Conservation (phyloP, 2,329 filamentous ascomycete genomes). For the Penicillium sp. region DNA sequence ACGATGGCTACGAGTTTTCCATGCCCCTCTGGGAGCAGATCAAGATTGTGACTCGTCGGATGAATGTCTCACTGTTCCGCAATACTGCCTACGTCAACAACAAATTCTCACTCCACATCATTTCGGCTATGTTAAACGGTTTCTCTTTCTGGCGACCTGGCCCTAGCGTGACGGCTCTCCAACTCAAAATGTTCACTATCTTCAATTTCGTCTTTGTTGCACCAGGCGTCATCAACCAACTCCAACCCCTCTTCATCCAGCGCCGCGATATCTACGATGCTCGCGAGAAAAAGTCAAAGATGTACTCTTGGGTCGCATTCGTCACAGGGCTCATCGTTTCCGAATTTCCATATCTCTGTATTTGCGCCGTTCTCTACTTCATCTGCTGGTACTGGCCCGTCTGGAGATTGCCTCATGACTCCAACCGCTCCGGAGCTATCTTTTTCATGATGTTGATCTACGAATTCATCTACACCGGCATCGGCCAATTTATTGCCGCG, state of each 20-base stretch:
- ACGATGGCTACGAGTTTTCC: conserved; percentile 61
- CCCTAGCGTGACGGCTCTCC: conserved; percentile 64
- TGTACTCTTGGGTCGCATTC: conserved; percentile 74
- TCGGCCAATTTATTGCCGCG: conserved; percentile 78
- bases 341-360: conserved; percentile 69
- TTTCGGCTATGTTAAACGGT: conserved; percentile 51
- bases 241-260: conserved; percentile 71
- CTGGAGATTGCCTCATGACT: conserved; percentile 66
- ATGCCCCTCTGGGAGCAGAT: conserved; percentile 65
- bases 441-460: conserved; percentile 75
- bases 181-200: conserved; percentile 69
- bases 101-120: conserved; percentile 62
- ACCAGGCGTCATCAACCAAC: conserved; percentile 44
- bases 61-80: conserved; percentile 65
- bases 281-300: conserved; percentile 69
- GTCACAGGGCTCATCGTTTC: conserved; percentile 67
- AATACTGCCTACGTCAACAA: conserved; percentile 68
- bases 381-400: conserved; percentile 72
- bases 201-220: conserved; percentile 63
- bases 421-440: conserved; percentile 45
- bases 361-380: conserved; percentile 67
- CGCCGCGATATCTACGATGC: conserved; percentile 66
- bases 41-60: conserved; percentile 64
- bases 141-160: conserved; percentile 69
- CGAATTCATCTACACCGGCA: conserved; percentile 69